Evolutionary conservation across 83 land plant genomes (phyloP).

Genomic region (Picea abies): DNA sequence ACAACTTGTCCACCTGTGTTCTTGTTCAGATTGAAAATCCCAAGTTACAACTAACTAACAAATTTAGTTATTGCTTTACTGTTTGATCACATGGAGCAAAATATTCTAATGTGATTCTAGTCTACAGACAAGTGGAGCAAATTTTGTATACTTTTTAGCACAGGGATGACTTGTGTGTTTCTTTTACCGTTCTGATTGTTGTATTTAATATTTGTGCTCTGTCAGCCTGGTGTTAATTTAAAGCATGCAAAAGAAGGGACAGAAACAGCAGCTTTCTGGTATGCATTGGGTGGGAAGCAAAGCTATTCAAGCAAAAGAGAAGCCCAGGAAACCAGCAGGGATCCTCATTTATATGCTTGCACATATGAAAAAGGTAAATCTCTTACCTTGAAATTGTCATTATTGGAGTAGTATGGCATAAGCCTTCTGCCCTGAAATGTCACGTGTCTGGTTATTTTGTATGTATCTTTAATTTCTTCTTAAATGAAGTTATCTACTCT

Average conservation of each 20-base stretch:
- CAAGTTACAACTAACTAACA: too few relatives aligned
- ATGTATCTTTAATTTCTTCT: not conserved
- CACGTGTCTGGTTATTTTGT: not conserved
- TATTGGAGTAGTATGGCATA: not conserved
- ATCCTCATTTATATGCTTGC: constrained; percentile 32
- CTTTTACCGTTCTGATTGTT: not conserved
- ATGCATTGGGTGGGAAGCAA: constrained; percentile 31
- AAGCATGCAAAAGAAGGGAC: constrained; percentile 31
- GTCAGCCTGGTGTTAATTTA: constrained; percentile 14
- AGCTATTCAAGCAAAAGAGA: constrained; percentile 26
- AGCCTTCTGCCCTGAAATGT: not conserved
- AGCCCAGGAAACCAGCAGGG: constrained; percentile 19
- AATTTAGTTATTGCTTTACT: not conserved
- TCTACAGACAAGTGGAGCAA: not conserved
- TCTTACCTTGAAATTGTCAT: not conserved
- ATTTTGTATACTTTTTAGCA: not conserved
- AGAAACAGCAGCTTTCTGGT: constrained; percentile 33
- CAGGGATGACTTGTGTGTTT: not conserved
- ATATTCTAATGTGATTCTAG: not conserved
- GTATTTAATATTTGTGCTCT: not conserved
- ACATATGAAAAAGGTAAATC: constrained; percentile 15
- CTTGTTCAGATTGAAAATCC: not conserved
- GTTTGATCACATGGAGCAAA: not conserved
- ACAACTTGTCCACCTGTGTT: too few relatives aligned
- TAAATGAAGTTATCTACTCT: too few relatives aligned